Evolutionary conservation across 1,139 yeast genomes (phyloP).

Genomic region (Hansenula lynferdii): DNA sequence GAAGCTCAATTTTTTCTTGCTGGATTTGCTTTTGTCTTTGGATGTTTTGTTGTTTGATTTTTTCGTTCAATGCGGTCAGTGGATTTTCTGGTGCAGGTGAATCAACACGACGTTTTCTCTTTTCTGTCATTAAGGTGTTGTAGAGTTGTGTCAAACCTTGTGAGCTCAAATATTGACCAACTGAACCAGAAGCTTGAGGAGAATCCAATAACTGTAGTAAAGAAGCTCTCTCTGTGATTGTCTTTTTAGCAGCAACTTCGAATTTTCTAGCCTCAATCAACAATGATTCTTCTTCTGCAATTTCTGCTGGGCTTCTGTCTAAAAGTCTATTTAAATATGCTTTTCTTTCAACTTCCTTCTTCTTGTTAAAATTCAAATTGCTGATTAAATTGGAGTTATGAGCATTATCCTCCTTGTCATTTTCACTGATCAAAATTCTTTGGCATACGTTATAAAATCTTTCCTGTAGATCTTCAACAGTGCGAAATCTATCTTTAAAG

Average conservation of each 20-base stretch:
- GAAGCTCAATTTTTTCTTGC: constrained; percentile 27
- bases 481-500: constrained; percentile 27
- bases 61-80: constrained; percentile 25
- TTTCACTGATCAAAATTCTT: constrained; percentile 35
- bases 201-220: constrained; percentile 78
- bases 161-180: constrained; percentile 75
- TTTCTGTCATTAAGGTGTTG: constrained; percentile 77
- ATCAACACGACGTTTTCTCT: constrained; percentile 48
- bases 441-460: constrained; percentile 66
- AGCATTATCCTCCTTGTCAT: constrained; percentile 40
- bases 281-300: constrained; percentile 94
- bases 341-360: constrained; percentile 73
- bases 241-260: constrained; percentile 88
- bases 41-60: constrained; percentile 21
- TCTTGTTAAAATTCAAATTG: constrained; percentile 51
- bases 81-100: constrained; percentile 47
- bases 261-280: constrained; percentile 90
- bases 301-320: constrained; percentile 89
- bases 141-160: constrained; percentile 88
- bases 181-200: constrained; percentile 77
- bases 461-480: constrained; percentile 75
- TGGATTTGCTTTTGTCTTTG: constrained; percentile 25
- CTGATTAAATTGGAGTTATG: constrained; percentile 38
- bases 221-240: constrained; percentile 79
- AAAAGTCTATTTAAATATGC: constrained; percentile 72